Conservation (phyloP, 2,329 filamentous ascomycete genomes). For the Fusarium domesticum region DNA sequence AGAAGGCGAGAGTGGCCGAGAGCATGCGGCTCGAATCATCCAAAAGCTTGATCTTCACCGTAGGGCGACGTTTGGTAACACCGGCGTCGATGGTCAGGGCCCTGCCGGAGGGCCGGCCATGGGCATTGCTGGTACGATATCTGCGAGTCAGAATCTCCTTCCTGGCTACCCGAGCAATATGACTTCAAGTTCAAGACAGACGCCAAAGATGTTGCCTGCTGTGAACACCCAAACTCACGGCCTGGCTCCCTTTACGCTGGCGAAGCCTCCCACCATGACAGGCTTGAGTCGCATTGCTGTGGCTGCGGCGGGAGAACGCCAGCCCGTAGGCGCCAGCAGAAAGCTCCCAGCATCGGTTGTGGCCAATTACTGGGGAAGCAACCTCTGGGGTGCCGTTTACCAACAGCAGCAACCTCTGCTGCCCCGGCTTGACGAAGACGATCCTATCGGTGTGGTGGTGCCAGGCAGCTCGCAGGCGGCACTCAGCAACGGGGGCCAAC, state of each 20-base stretch:
- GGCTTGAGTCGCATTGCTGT: slow-evolving; percentile 85
- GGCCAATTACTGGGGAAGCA: slow-evolving; percentile 92
- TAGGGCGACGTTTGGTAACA: slow-evolving; percentile 61
- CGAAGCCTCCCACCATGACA: slow-evolving; percentile 78
- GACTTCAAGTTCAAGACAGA: slow-evolving; percentile 29
- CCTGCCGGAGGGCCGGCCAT: slow-evolving; percentile 44
- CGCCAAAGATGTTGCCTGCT: slow-evolving; percentile 34
- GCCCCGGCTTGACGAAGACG: slow-evolving; percentile 37
- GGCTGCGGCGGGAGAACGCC: slow-evolving; percentile 72
- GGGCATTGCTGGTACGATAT: slow-evolving; percentile 82
- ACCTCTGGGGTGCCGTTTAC: slow-evolving; percentile 59
- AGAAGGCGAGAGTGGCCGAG: slow-evolving; percentile 72
- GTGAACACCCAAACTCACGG: slow-evolving; percentile 54
- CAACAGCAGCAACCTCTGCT: slow-evolving; percentile 31
- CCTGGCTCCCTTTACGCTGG: slow-evolving; percentile 78
- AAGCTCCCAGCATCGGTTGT: slow-evolving; percentile 80
- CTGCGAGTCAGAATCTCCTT: slow-evolving; percentile 75
- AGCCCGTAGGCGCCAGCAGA: slow-evolving; percentile 63
- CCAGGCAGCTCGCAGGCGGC: slow-evolving; percentile 31
- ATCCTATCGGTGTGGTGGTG: slow-evolving; percentile 42
- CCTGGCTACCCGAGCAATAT: slow-evolving; percentile 51
- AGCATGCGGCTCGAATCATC: slow-evolving; percentile 85
- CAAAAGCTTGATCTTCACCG: slow-evolving; percentile 89
- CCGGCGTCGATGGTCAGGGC: slow-evolving; percentile 37
- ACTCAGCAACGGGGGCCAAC: slow-evolving; percentile 30